Percentiles rank a stretch among this genome's conserved stretches.
Evolutionary conservation across 1,284 basidiomycete species (phyloP).

Genomic region (Neolentinus lepideus): DNA sequence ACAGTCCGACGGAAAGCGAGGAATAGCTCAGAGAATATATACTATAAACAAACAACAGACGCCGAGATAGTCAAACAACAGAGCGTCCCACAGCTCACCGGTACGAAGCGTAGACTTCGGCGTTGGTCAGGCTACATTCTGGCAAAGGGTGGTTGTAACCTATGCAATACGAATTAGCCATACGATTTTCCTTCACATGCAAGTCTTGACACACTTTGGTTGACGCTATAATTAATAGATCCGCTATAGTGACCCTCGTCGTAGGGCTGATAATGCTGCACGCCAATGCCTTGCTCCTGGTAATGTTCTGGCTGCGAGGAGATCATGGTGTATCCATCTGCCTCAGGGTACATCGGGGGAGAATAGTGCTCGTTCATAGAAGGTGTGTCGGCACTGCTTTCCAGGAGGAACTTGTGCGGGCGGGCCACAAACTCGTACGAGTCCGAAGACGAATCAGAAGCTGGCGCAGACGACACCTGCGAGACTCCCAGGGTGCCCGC

Average conservation of each 20-base stretch:
- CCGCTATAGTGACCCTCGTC: neutral
- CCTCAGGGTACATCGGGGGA: neutral
- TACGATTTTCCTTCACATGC: neutral
- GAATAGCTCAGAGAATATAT: neutral
- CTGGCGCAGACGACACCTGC: neutral
- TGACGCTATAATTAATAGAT: neutral
- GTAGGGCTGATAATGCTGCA: neutral
- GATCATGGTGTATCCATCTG: neutral
- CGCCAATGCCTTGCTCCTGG: neutral
- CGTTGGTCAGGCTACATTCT: neutral
- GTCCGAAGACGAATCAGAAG: neutral
- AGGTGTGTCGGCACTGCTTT: neutral
- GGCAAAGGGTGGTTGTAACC: neutral
- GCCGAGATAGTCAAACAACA: neutral
- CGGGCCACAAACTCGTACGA: neutral
- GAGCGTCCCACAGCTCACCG: neutral
- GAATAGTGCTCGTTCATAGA: neutral
- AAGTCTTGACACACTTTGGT: neutral
- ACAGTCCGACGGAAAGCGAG: neutral
- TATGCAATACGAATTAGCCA: neutral
- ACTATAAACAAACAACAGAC: neutral
- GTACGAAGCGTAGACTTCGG: neutral
- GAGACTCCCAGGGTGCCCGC: neutral
- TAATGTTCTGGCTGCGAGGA: neutral
- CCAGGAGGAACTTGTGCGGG: neutral